A percentile compares a stretch with the other conserved stretches of the same genome.
These are phyloP conservation scores for Choanephora cucurbitarum DNA, from an alignment of 371 early-diverging fungal species.

Conservation along the genomic window DNA sequence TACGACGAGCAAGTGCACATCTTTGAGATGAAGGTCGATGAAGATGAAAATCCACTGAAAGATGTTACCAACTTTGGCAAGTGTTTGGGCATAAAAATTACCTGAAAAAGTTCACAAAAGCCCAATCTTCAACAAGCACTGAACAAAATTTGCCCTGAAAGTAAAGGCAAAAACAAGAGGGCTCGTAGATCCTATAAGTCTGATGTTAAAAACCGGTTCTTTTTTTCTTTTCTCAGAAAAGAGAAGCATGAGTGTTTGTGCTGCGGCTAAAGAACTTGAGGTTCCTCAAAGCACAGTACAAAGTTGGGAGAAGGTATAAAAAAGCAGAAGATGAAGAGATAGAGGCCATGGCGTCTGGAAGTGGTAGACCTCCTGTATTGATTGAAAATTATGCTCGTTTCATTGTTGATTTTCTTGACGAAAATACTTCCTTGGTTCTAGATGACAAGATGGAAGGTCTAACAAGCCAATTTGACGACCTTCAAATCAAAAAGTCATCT, in stretches of 20 bases:
- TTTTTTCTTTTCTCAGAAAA: slow-evolving; percentile 6
- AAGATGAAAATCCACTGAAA: neutral
- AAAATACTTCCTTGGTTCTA: slow-evolving; percentile 7
- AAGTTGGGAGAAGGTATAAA: slow-evolving; percentile 9
- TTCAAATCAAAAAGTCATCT: slow-evolving; percentile 4
- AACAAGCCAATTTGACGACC: slow-evolving; percentile 6
- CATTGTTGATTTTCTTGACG: slow-evolving; percentile 3
- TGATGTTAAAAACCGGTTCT: neutral
- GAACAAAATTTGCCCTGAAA: too few species aligned
- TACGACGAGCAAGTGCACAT: neutral
- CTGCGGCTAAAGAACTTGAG: neutral
- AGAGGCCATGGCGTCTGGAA: neutral
- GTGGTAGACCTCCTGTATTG: slow-evolving; percentile 1
- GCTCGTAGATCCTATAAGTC: too few species aligned
- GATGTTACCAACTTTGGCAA: slow-evolving; percentile 7
- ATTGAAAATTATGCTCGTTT: too few species aligned
- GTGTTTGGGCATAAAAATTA: slow-evolving; percentile 4
- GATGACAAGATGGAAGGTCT: slow-evolving; percentile 12
- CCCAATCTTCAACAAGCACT: too few species aligned
- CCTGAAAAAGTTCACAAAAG: slow-evolving; percentile 4
- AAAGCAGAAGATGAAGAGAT: neutral
- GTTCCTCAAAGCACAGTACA: slow-evolving; percentile 6
- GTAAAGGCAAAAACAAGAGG: too few species aligned
- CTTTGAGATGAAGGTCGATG: neutral
- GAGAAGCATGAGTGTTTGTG: slow-evolving; percentile 6